These are phyloP conservation scores for Stemphylium lycopersici DNA, from an alignment of 2,329 filamentous ascomycete genomes.

Conservation along the genomic window DNA sequence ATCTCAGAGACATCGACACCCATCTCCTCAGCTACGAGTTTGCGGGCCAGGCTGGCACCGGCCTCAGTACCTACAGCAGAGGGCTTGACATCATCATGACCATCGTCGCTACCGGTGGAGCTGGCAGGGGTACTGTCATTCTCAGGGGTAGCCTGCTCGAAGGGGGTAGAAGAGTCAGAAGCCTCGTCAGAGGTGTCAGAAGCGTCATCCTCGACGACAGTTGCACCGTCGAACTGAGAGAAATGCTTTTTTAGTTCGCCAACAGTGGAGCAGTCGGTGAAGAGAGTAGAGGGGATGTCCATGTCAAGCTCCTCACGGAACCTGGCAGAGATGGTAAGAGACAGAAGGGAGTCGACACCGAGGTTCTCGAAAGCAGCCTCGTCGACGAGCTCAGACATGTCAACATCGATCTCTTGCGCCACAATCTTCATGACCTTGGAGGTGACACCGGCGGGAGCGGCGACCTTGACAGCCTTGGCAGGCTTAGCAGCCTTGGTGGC, in stretches of 20 bases:
- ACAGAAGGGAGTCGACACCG: slow-evolving; percentile 67
- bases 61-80: slow-evolving; percentile 41
- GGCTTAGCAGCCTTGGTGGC: slow-evolving; percentile 57
- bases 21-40: slow-evolving; percentile 63
- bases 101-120: slow-evolving; percentile 56
- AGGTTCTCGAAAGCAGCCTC: slow-evolving; percentile 67
- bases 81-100: slow-evolving; percentile 44
- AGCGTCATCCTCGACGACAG: slow-evolving; percentile 48
- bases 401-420: slow-evolving; percentile 68
- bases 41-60: slow-evolving; percentile 54
- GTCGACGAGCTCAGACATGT: slow-evolving; percentile 64
- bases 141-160: slow-evolving; percentile 41
- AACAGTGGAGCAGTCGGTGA: slow-evolving; percentile 65
- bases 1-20: slow-evolving; percentile 67
- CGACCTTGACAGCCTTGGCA: slow-evolving; percentile 55
- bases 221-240: slow-evolving; percentile 53
- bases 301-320: slow-evolving; percentile 67
- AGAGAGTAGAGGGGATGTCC: slow-evolving; percentile 64
- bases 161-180: slow-evolving; percentile 52
- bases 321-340: slow-evolving; percentile 65
- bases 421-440: slow-evolving; percentile 68
- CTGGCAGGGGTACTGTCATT: slow-evolving; percentile 55
- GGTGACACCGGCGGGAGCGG: slow-evolving; percentile 53
- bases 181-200: slow-evolving; percentile 50
- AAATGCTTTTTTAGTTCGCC: slow-evolving; percentile 66